These are phyloP conservation scores for Sambucus nigra DNA, from an alignment of 129 eudicot species.

Conservation along the genomic window DNA sequence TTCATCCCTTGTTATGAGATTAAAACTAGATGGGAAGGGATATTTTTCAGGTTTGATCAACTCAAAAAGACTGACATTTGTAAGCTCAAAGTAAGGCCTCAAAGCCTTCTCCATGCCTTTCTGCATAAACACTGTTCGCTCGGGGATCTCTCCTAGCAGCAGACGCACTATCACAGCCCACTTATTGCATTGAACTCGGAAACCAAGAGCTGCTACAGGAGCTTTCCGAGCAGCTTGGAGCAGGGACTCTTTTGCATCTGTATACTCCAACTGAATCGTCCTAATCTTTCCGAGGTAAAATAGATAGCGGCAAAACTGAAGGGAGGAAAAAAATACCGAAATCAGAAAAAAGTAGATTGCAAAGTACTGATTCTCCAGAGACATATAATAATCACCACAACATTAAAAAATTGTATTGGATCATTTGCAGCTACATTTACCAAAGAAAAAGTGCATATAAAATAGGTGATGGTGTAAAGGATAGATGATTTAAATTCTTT, in stretches of 20 bases:
- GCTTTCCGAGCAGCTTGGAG: conserved; percentile 99
- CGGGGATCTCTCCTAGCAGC: conserved; percentile 92
- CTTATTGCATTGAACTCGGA: conserved; percentile 87
- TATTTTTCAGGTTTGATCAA: background rate
- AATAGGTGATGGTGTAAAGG: background rate
- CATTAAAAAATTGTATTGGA: background rate
- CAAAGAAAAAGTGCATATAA: too few relatives aligned
- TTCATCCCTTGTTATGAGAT: too few relatives aligned
- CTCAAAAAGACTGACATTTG: conserved; percentile 70
- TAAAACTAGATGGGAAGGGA: background rate
- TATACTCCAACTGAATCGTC: conserved; percentile 90
- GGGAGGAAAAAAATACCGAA: background rate
- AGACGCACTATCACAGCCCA: conserved; percentile 96
- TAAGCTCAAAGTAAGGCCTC: conserved; percentile 94
- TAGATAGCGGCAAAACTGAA: conserved; percentile 85
- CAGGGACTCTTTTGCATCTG: conserved; percentile 96
- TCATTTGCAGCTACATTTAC: background rate
- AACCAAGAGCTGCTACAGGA: conserved; percentile 91
- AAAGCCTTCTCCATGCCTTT: conserved; percentile 95
- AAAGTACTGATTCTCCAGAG: background rate
- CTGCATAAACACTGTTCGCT: conserved; percentile 88
- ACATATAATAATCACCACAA: background rate
- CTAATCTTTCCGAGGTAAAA: conserved; percentile 92
- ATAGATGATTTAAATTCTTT: background rate
- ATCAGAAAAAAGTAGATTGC: background rate